Conservation (phyloP, 306 rosid species). For the Rosa lucieae region DNA sequence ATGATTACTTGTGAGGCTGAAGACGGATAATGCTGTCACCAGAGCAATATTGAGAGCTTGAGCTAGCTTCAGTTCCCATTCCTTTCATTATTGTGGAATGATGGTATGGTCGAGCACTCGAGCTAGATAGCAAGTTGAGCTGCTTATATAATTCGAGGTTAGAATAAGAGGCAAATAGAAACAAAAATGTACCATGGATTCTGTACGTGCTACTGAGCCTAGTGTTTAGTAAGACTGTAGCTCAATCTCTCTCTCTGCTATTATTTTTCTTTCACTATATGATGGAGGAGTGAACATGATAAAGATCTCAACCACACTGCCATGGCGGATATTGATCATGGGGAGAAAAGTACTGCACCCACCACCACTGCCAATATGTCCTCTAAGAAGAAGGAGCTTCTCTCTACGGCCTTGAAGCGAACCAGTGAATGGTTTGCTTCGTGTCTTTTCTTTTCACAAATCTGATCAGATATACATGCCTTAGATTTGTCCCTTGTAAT, state of each 20-base stretch:
- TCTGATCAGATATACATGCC: constrained; percentile 7
- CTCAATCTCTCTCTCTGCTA: constrained; percentile 25
- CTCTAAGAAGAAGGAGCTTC: constrained; percentile 76
- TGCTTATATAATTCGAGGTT: constrained; percentile 24
- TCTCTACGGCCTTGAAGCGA: constrained; percentile 80
- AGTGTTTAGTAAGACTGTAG: constrained; percentile 14
- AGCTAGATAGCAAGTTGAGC: constrained; percentile 19
- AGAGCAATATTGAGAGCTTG: constrained; percentile 33
- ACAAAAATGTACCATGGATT: constrained; percentile 36
- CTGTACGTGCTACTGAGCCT: constrained; percentile 13
- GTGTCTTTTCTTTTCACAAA: background rate
- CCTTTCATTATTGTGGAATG: constrained; percentile 28
- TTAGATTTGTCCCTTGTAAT: constrained; percentile 1
- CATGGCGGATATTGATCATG: constrained; percentile 56
- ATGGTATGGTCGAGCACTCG: constrained; percentile 2
- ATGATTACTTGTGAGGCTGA: constrained; percentile 27
- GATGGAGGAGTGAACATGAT: constrained; percentile 38
- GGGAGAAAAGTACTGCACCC: constrained; percentile 34
- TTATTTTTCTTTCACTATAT: constrained; percentile 33
- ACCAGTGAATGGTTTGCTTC: constrained; percentile 90
- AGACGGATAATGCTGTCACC: constrained; percentile 17
- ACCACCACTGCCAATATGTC: constrained; percentile 52
- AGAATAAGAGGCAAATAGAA: constrained; percentile 29
- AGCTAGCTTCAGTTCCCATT: constrained; percentile 23
- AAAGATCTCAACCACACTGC: constrained; percentile 34